Evolutionary conservation across 1,139 yeast genomes (phyloP), one percentile per base, ranked within the genome.

Genomic region (Magnusiomyces sp.): DNA sequence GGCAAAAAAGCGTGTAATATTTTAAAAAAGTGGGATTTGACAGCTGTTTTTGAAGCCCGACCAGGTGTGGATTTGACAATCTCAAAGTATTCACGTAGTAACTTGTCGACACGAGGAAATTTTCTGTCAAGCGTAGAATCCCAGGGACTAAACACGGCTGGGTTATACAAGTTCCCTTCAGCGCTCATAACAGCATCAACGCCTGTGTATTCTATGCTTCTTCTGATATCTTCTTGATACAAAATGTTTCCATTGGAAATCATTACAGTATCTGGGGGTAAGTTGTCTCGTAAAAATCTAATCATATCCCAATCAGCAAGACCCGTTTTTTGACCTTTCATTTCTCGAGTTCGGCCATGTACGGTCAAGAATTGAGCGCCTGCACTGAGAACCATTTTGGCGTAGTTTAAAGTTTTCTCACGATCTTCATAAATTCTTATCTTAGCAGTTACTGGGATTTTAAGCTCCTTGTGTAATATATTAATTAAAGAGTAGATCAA

Each of bases 151-250:
- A 94, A 92, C 0, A 90, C 80, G 2, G 95, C 97, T 0, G 99
- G 98, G 60, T 94, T 94, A 67, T 83, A 86, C 43, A 94, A 71
- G 62, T 89, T 89, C 0, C 96, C 96, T 65, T 94, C 99, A 0
- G 98, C 98, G 43, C 95, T 83, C 98, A 94, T 94, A 19, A 92
- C 94, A 0, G 92, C 97, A 69, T 94, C 97, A 58, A 94, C 84
- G 0, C 69, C 70, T 1, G 87, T 79, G 19, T 71, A 74, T 1
- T 73, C 73, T 32, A 78, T 63, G 65, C 97, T 86, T 55, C 94
- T 72, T 1, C 72, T 69, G 17, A 89, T 71, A 63, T 92, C 97
- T 47, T 81, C 83, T 0, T 94, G 86, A 60, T 92, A 90, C 44
- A 92, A 69, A 16, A 92, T 78, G 65, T 92, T 92, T 2, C 98